Percentiles rank a stretch among this genome's conserved stretches.
phyloP scores from a whole-genome alignment of 148 eudicot species.

The Polygonum aviculare region DNA sequence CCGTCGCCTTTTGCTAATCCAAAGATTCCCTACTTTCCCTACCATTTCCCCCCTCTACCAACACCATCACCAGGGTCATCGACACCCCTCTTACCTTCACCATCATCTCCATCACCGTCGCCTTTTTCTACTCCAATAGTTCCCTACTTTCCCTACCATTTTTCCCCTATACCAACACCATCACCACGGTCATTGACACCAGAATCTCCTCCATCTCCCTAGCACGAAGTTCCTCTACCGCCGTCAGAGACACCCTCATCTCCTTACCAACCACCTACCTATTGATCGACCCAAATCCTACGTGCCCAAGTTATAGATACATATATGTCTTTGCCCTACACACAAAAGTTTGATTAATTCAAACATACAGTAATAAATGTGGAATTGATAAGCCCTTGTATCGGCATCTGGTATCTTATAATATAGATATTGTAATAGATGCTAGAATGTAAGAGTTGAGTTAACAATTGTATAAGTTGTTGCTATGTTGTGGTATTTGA shows the following conservation, averaged over 20 bases:
- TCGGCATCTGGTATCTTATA: not conserved
- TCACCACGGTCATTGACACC: not conserved
- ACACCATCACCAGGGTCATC: not conserved
- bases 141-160: not conserved
- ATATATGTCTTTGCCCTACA: too few species aligned
- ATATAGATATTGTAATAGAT: not conserved
- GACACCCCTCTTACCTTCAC: not conserved
- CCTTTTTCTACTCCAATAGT: not conserved
- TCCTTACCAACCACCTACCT: too few species aligned
- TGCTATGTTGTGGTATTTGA: not conserved
- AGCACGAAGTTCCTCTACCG: not conserved
- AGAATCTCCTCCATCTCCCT: not conserved
- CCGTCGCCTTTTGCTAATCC: not conserved
- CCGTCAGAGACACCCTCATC: not conserved
- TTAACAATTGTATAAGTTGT: not conserved
- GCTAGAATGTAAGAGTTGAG: not conserved
- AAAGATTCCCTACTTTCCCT: not conserved
- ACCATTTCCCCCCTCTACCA: not conserved
- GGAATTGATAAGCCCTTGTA: not conserved
- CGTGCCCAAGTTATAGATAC: too few species aligned
- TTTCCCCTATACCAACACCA: not conserved
- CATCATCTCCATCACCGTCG: not conserved
- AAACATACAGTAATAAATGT: not conserved
- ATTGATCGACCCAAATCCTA: too few species aligned
- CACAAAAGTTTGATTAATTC: too few species aligned